Base-by-base conservation (phyloP, 345 rosid species). In the Linum lewisii region DNA sequence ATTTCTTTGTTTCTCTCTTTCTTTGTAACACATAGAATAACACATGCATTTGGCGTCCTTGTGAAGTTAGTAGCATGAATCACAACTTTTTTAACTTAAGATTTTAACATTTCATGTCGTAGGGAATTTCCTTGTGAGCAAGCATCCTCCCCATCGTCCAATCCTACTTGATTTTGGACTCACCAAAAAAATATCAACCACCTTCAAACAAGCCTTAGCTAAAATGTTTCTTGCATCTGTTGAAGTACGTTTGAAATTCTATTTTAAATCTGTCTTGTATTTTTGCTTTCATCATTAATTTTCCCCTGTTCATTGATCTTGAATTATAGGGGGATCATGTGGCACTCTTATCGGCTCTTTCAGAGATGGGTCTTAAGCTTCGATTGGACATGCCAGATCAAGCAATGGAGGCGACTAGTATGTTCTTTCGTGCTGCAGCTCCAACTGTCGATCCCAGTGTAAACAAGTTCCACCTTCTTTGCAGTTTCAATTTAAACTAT, bases 101-200 rank as follows among this genome's bases (percentile, higher is more conserved):
- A 2, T 42, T 4, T 42, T 1, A 62, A 62, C 21, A 56, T 50
- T 9, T 16, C 63, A 49, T 55, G 47, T 61, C 60, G 59, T 79
- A 92, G 98, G 98, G 65, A 92, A 92, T 79, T 92, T 92, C 76
- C 93, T 92, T 60, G 88, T 88, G 62, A 88, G 98, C 75, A 88
- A 83, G 77, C 83, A 88, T 65, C 67, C 82, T 66, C 97, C 93
- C 11, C 87, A 88, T 76, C 85, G 83, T 61, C 98, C 98, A 65
- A 72, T 92, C 60, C 80, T 92, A 62, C 88, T 92, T 13, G 98
- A 92, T 74, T 92, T 88, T 70, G 98, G 98, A 49, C 95, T 92
- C 36, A 88, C 97, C 38, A 92, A 88, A 77, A 85, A 76, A 71
- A 65, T 92, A 54, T 81, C 98, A 5, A 75, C 65, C 81, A 58